Evolutionary conservation across 2,329 filamentous ascomycete species (phyloP), one percentile per base, ranked within the genome.

Genomic region (Pleurostoma richardsiae): DNA sequence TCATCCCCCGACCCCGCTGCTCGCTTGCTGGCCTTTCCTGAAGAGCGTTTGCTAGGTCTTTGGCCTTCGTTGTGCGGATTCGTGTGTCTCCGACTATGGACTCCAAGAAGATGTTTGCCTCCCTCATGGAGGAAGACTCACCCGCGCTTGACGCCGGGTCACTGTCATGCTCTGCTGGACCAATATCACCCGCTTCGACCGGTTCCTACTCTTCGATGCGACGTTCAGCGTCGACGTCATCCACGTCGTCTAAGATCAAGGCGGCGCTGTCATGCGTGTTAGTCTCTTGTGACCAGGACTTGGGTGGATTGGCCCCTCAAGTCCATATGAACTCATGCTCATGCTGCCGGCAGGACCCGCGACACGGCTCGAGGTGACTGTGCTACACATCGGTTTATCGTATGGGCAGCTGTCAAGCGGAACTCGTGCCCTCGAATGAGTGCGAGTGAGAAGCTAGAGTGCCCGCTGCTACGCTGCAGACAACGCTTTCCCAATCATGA

Each of bases 361-460:
- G 67, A 71, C 41, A 70, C 68, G 27, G 61, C 67, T 8, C 65
- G 63, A 30, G 69, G 77, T 49, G 73, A 77, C 54, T 79, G 77
- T 56, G 72, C 72, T 26, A 66, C 74, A 40, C 69, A 79, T 54
- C 66, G 72, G 48, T 81, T 81, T 60, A 72, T 80, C 53, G 73
- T 76, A 44, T 80, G 77, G 77, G 72, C 70, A 31, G 77, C 77
- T 41, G 67, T 79, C 52, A 73, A 76, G 58, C 74, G 76, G 54
- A 80, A 79, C 60, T 67, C 64, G 30, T 76, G 68, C 45, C 51
- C 59, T 39, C 69, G 66, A 45, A 76, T 79, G 67, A 70, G 68
- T 6, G 56, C 65, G 28, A 68, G 67, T 54, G 72, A 79, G 52
- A 71, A 68, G 47, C 62, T 75, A 38, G 70, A 72, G 52, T 81